Evolutionary conservation across 2,329 filamentous ascomycete species (phyloP).

Genomic region (Xylariaceae sp.): DNA sequence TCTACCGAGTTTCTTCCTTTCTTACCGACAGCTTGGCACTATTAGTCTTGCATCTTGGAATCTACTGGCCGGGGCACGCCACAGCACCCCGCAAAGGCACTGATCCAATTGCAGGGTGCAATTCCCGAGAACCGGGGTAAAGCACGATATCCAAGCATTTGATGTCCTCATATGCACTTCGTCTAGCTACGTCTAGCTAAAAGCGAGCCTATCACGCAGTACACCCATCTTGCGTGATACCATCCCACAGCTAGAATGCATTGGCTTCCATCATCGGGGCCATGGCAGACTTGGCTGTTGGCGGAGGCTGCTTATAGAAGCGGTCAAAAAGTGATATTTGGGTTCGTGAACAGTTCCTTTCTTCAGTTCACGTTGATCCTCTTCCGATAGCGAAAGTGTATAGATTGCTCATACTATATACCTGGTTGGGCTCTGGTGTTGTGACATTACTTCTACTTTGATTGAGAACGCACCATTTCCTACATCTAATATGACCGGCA

Average conservation of each 20-base stretch:
- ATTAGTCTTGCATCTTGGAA: no score
- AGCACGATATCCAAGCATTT: conserved; percentile 9
- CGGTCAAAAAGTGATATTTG: not conserved
- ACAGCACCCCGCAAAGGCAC: no score
- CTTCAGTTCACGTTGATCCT: not conserved
- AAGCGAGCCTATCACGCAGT: not conserved
- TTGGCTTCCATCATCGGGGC: conserved; percentile 9
- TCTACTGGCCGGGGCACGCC: no score
- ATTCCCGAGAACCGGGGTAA: conserved; percentile 9
- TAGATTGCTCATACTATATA: not conserved
- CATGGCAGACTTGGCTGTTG: conserved; percentile 7
- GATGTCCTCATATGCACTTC: not conserved
- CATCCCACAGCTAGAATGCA: conserved; percentile 9
- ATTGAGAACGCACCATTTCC: not conserved
- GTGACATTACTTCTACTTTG: no score
- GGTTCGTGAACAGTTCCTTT: conserved; percentile 6
- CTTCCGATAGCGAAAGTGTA: not conserved
- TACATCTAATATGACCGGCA: conserved; percentile 14
- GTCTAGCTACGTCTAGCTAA: not conserved
- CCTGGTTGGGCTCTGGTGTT: no score
- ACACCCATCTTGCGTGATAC: not conserved
- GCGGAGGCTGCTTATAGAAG: conserved; percentile 15
- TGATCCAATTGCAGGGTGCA: conserved; percentile 6
- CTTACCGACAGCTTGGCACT: no score
- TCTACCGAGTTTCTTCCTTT: no score